Percentiles rank a stretch among this genome's conserved stretches.
Evolutionary conservation across 1,284 basidiomycete genomes (phyloP).

Genomic region (Schizophyllum amplum): DNA sequence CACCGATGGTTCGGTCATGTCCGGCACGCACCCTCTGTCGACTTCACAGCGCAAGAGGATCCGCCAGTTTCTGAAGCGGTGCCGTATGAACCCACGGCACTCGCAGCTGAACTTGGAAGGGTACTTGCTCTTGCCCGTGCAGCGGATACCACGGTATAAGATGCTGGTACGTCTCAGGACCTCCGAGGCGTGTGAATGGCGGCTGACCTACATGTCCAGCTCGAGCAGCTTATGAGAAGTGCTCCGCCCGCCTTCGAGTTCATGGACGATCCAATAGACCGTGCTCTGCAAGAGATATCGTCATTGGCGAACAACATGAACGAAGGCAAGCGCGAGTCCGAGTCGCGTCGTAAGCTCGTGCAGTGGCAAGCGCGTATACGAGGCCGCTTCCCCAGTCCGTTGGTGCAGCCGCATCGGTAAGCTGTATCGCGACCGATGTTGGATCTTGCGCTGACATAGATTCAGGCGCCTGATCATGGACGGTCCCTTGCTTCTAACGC

Average conservation of each 20-base stretch:
- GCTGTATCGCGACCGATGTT: conserved; percentile 15
- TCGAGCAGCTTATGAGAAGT: conserved; percentile 77
- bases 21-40: conserved; percentile 39
- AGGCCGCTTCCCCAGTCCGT: conserved; percentile 87
- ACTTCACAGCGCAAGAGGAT: conserved; percentile 82
- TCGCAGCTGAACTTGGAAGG: conserved; percentile 96
- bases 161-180: conserved; percentile 56
- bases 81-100: conserved; percentile 79
- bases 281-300: conserved; percentile 80
- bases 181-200: conserved; percentile 11
- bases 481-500: conserved; percentile 73
- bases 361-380: conserved; percentile 90
- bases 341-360: conserved; percentile 82
- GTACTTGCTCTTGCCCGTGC: conserved; percentile 91
- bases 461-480: conserved; percentile 80
- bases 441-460: conserved; percentile 3
- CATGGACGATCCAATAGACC: conserved; percentile 78
- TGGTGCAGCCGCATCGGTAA: conserved; percentile 95
- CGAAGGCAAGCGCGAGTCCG: conserved; percentile 90
- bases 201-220: conserved; percentile 30
- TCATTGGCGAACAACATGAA: conserved; percentile 90
- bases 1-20: conserved; percentile 27
- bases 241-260: conserved; percentile 72
- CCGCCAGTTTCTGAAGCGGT: conserved; percentile 80
- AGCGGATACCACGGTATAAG: conserved; percentile 93